Evolutionary conservation across 192 early-diverging fungal genomes (phyloP), one percentile per base, ranked within the genome.

Genomic region (Umbelopsis sp.): DNA sequence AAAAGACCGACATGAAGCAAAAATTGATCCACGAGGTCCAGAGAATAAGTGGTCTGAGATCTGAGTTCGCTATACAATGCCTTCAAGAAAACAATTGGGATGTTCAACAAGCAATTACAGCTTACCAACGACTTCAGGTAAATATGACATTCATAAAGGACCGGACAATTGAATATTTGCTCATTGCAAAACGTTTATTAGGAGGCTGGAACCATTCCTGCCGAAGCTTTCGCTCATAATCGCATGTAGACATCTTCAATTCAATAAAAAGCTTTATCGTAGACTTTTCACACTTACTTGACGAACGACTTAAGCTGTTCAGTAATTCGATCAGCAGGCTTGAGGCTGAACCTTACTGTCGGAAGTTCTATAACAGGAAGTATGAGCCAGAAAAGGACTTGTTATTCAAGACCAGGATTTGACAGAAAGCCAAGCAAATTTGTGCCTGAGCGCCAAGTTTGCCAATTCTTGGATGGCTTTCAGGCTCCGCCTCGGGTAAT

Each of bases 31-130:
- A 12, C 18, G 55, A 61, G 16, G 55, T 61, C 11, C 55, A 61
- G 18, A 61, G 30, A 25, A 61, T 61, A 33, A 61, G 23, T 2
- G 30, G 30, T 4, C 27, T 61, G 27, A 61, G 35, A 30, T 7
- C 4, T 15, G 55, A 61, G 30, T 61, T 61, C 18, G 55, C 55
- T 3, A 61, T n/a, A 6, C 55, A 61, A 33, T 61, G 55, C 35
- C 55, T 61, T 35, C 27, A 61, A 16, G 55, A 61, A 35, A 61
- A 61, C 35, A 33, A 33, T 3, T 61, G 55, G 55, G 55, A 61
- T 18, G 30, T 61, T 16, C 25, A 27, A 4, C 55, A 61, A 37
- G 55, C 55, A 13, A 16, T 61, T 35, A 3, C 55, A 18, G 25
- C 55, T 11, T 61, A n/a, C 13, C 55, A 35, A 61, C 55, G 16